Conservation (phyloP, 2,329 filamentous ascomycete genomes). For the Lachnellula hyalina region DNA sequence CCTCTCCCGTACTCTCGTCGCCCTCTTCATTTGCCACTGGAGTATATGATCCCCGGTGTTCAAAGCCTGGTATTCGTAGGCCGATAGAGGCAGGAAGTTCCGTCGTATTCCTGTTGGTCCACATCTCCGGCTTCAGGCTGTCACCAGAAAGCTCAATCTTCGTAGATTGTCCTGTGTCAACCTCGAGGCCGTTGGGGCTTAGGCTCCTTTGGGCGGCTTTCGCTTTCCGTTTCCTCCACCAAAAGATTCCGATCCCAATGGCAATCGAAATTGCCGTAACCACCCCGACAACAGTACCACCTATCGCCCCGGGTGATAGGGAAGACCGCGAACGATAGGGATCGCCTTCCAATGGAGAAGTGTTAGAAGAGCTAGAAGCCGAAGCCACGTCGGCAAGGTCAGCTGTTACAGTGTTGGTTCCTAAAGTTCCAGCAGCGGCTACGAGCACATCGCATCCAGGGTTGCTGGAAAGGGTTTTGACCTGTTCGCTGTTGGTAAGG, state of each 20-base stretch:
- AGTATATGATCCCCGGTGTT: neutral
- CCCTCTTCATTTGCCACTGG: neutral
- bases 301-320: neutral
- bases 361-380: too few relatives aligned
- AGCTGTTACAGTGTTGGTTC: neutral
- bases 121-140: neutral
- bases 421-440: neutral
- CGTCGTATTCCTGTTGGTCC: neutral
- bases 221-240: neutral
- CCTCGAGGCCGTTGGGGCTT: neutral
- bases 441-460: neutral
- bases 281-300: neutral
- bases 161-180: neutral
- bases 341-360: too few relatives aligned
- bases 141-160: neutral
- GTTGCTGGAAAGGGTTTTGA: neutral
- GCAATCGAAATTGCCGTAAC: neutral
- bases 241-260: neutral
- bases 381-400: too few relatives aligned
- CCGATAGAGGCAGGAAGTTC: neutral
- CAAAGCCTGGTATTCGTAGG: neutral
- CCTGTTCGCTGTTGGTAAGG: neutral
- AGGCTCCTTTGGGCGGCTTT: neutral
- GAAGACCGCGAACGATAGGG: neutral
- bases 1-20: neutral